Conservation (phyloP, 2,329 filamentous ascomycete species). For the Gyromitra esculenta region DNA sequence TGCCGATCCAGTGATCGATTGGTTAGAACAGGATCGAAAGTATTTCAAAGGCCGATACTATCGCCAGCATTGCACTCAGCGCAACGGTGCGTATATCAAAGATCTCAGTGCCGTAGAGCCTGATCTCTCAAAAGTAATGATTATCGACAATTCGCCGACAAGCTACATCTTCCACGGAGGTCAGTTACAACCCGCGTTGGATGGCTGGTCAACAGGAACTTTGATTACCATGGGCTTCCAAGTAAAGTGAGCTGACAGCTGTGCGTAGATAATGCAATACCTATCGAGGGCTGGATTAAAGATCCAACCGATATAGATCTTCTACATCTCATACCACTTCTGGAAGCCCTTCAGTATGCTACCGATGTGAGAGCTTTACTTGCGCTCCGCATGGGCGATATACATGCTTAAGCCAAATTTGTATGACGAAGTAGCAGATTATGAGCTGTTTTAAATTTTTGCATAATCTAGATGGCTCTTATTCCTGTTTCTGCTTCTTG, state of each 20-base stretch:
- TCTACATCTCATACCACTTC: slow-evolving; percentile 86
- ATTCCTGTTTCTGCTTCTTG: neutral
- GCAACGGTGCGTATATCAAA: slow-evolving; percentile 97
- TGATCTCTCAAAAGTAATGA: slow-evolving; percentile 97
- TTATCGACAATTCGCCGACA: slow-evolving; percentile 96
- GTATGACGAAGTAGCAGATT: neutral
- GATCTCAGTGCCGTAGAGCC: slow-evolving; percentile 95
- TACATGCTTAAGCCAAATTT: neutral
- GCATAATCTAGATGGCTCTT: neutral
- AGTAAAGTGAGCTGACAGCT: slow-evolving; percentile 23
- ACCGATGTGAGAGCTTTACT: slow-evolving; percentile 93
- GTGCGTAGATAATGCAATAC: slow-evolving; percentile 89
- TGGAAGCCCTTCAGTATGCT: slow-evolving; percentile 95
- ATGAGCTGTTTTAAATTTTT: neutral
- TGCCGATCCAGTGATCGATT: slow-evolving; percentile 97
- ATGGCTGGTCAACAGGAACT: slow-evolving; percentile 4
- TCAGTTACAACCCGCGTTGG: slow-evolving; percentile 62
- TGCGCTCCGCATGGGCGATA: slow-evolving; percentile 84
- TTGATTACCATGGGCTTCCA: slow-evolving; percentile 30
- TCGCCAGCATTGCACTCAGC: slow-evolving; percentile 93
- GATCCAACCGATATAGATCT: slow-evolving; percentile 97
- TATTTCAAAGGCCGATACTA: slow-evolving; percentile 96
- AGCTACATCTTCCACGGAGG: slow-evolving; percentile 99
- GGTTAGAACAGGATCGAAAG: slow-evolving; percentile 95
- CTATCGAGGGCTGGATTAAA: slow-evolving; percentile 99